Percentiles rank a stretch among this genome's conserved stretches.
These are phyloP conservation scores for Carallia brachiata DNA, from an alignment of 345 rosid species.

Conservation along the genomic window DNA sequence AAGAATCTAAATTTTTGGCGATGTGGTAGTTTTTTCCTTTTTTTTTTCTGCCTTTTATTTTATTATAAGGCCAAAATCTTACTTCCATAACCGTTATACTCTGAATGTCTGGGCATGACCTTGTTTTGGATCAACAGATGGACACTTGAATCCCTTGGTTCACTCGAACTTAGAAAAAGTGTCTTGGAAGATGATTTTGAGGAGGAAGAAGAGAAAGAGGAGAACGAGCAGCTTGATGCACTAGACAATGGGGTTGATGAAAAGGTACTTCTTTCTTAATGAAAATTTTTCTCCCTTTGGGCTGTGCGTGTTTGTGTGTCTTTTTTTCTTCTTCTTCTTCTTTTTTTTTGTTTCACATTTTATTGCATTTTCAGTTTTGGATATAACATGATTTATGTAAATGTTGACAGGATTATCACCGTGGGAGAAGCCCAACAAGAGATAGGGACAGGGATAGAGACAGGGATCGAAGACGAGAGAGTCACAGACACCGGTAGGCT, in stretches of 20 bases:
- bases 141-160: conserved; percentile 72
- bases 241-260: conserved; percentile 55
- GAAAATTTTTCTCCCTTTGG: too few relatives aligned
- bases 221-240: conserved; percentile 58
- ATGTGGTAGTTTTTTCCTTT: too few relatives aligned
- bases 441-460: conserved; percentile 72
- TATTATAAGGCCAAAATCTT: not conserved
- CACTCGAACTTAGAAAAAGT: conserved; percentile 78
- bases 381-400: conserved; percentile 1
- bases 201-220: conserved; percentile 95
- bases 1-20: too few relatives aligned
- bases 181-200: conserved; percentile 96
- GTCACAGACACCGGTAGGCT: conserved; percentile 71
- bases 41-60: not conserved
- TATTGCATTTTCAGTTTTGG: not conserved
- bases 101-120: not conserved
- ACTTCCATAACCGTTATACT: not conserved
- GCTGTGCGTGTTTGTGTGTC: not conserved
- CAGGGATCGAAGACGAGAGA: conserved; percentile 67
- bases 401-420: conserved; percentile 62
- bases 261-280: conserved; percentile 36
- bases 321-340: not conserved
- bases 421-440: conserved; percentile 70
- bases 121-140: conserved; percentile 39
- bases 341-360: not conserved